phyloP scores from a whole-genome alignment of 371 early-diverging fungal species.

The Choanephora cucurbitarum region DNA sequence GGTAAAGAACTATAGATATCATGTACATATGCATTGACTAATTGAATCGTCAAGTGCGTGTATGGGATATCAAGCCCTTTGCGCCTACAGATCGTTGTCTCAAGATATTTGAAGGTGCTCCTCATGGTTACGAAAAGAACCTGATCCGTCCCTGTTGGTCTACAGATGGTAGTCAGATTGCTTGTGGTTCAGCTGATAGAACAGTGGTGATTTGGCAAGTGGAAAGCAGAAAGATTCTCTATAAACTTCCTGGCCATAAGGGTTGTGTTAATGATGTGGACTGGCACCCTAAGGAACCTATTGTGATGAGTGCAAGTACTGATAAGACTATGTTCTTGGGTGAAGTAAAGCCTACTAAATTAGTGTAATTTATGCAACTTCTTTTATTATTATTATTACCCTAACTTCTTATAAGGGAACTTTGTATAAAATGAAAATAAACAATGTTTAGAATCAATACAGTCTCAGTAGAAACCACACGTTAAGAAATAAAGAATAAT shows the following conservation, averaged over 20 bases:
- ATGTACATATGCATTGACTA: neutral
- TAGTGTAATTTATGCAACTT: conserved; percentile 4
- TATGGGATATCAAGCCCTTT: conserved; percentile 95
- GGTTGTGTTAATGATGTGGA: conserved; percentile 96
- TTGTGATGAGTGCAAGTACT: conserved; percentile 82
- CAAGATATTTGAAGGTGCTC: conserved; percentile 84
- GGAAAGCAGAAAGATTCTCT: conserved; percentile 78
- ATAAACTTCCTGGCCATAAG: conserved; percentile 97
- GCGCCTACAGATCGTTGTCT: conserved; percentile 66
- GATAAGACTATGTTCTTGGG: conserved; percentile 90
- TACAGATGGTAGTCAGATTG: conserved; percentile 87
- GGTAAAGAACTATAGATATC: conserved; percentile 34
- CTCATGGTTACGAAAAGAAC: conserved; percentile 94
- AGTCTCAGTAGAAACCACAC: too few relatives aligned
- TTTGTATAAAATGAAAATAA: too few relatives aligned
- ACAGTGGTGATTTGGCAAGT: conserved; percentile 95
- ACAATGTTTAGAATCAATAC: too few relatives aligned
- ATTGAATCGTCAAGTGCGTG: conserved; percentile 58
- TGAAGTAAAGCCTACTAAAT: conserved; percentile 64
- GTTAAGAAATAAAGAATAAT: too few relatives aligned
- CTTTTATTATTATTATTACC: too few relatives aligned
- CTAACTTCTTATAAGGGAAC: too few relatives aligned
- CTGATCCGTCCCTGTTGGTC: conserved; percentile 89
- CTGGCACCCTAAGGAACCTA: conserved; percentile 91
- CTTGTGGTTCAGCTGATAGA: conserved; percentile 92